Conservation (phyloP, 768 basidiomycete genomes). For the Mycena albidolilacea region DNA sequence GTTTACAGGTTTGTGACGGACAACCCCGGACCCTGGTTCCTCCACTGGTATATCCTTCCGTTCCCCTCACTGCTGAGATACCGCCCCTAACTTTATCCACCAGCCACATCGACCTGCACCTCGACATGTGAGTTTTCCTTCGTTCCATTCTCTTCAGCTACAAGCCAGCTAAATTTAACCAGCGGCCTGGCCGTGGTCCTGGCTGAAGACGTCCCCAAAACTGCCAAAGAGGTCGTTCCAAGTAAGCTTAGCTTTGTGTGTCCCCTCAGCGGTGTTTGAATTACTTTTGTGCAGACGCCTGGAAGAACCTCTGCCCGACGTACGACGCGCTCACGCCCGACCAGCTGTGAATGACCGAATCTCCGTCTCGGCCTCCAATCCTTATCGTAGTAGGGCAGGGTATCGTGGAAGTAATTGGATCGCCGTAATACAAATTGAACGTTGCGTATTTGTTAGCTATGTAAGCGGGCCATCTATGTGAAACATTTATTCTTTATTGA, state of each 20-base stretch:
- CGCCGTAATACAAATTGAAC: too few relatives aligned
- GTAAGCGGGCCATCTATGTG: too few relatives aligned
- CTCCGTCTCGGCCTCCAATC: neutral
- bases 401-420: too few relatives aligned
- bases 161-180: neutral
- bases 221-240: conserved; percentile 21
- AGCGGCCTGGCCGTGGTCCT: conserved; percentile 29
- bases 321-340: conserved; percentile 19
- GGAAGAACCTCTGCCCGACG: conserved; percentile 29
- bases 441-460: too few relatives aligned
- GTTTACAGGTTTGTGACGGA: conserved; percentile 33
- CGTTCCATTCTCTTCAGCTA: neutral
- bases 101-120: conserved; percentile 33
- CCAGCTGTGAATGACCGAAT: conserved; percentile 9
- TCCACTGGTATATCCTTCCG: conserved; percentile 23
- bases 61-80: neutral
- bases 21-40: conserved; percentile 37
- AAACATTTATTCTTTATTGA: too few relatives aligned
- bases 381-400: too few relatives aligned
- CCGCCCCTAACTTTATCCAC: neutral
- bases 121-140: conserved; percentile 20
- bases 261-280: neutral
- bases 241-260: neutral
- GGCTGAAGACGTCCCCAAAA: conserved; percentile 6
- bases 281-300: neutral